phyloP scores from a whole-genome alignment of 345 rosid genomes.

The Camelina laxa region DNA sequence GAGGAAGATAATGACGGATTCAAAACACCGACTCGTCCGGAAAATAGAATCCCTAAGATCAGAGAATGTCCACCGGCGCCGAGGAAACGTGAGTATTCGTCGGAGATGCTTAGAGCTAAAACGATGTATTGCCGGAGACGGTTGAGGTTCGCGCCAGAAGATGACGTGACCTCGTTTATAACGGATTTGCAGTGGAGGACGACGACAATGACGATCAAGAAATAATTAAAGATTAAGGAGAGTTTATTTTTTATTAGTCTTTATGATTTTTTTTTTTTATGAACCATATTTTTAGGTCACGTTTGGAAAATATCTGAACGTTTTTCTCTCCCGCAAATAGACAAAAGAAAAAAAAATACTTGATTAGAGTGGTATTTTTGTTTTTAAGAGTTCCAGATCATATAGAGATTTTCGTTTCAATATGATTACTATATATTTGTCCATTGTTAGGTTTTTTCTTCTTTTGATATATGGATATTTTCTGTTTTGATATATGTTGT shows the following conservation, averaged over 20 bases:
- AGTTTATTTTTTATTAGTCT: slow-evolving; percentile 1
- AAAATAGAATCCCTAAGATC: slow-evolving; percentile 38
- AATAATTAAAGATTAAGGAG: not conserved
- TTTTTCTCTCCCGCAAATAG: not conserved
- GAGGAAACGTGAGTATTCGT: slow-evolving; percentile 13
- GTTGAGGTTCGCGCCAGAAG: slow-evolving; percentile 29
- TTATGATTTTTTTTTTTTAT: slow-evolving; percentile 7
- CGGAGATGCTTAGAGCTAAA: slow-evolving; percentile 13
- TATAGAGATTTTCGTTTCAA: slow-evolving; percentile 21
- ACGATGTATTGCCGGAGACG: slow-evolving; percentile 36
- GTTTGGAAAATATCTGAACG: slow-evolving; percentile 44
- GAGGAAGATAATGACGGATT: slow-evolving; percentile 36
- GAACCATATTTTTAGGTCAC: slow-evolving; percentile 29
- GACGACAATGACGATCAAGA: slow-evolving; percentile 38
- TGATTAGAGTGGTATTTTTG: slow-evolving; percentile 13
- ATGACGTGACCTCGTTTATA: slow-evolving; percentile 14
- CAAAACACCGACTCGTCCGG: slow-evolving; percentile 43
- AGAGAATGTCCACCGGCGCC: slow-evolving; percentile 45
- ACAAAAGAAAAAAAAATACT: slow-evolving; percentile 4
- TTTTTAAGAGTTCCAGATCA: slow-evolving; percentile 22
- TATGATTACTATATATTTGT: slow-evolving; percentile 20
- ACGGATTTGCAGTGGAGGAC: slow-evolving; percentile 41
- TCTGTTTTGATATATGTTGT: not conserved
- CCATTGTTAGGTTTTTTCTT: slow-evolving; percentile 13
- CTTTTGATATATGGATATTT: not conserved